phyloP scores from a whole-genome alignment of 495 filamentous ascomycete genomes.

The Daldinia decipiens region DNA sequence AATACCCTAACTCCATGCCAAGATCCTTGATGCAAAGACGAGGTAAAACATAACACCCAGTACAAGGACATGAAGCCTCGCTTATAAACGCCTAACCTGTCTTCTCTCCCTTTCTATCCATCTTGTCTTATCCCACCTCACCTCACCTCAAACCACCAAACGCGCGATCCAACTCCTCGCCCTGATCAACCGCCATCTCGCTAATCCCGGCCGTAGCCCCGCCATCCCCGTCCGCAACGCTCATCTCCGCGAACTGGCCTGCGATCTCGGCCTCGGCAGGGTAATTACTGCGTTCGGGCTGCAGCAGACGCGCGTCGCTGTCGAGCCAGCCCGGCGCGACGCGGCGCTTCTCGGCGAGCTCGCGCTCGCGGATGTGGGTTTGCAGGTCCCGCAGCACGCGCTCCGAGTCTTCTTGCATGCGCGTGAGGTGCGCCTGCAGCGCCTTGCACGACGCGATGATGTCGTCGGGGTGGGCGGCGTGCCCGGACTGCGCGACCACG shows the following conservation, averaged over 20 bases:
- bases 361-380: constrained; percentile 73
- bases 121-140: too few relatives aligned
- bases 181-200: constrained; percentile 65
- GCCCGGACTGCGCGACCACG: constrained; percentile 76
- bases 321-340: constrained; percentile 96
- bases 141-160: constrained; percentile 74
- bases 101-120: background rate
- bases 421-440: constrained; percentile 76
- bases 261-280: constrained; percentile 12
- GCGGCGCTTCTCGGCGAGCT: constrained; percentile 90
- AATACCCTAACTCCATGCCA: background rate
- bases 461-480: constrained; percentile 81
- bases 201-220: background rate
- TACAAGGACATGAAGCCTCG: background rate
- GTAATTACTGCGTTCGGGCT: constrained; percentile 67
- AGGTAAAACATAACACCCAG: background rate
- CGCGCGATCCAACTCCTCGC: constrained; percentile 86
- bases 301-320: constrained; percentile 82
- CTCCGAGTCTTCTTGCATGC: constrained; percentile 70
- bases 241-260: constrained; percentile 44
- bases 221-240: constrained; percentile 45
- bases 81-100: background rate
- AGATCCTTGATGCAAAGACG: too few relatives aligned
- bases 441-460: constrained; percentile 83
- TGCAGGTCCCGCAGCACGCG: constrained; percentile 75